Evolutionary conservation across 2,329 filamentous ascomycete genomes (phyloP).

Genomic region (Aspergillus quadrilineatus): DNA sequence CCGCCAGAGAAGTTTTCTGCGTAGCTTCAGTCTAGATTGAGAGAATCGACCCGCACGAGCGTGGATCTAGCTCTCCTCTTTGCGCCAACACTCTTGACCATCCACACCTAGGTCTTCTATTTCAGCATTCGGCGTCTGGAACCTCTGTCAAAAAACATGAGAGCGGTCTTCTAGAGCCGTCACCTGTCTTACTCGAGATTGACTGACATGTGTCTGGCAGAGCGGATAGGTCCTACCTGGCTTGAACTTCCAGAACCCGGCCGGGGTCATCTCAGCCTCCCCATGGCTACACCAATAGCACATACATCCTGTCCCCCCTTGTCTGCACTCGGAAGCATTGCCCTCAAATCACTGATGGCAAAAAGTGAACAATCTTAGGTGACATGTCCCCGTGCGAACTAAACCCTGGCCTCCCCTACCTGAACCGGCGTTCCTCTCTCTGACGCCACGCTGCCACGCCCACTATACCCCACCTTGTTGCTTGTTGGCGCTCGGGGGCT

Average conservation of each 20-base stretch:
- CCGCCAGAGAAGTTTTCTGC: too few relatives aligned
- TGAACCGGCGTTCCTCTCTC: not conserved
- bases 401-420: constrained; percentile 1
- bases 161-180: not conserved
- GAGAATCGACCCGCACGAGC: too few relatives aligned
- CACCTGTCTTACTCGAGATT: too few relatives aligned
- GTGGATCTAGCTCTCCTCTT: too few relatives aligned
- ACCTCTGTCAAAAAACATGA: too few relatives aligned
- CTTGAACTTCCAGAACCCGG: not conserved
- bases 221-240: not conserved
- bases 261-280: constrained; percentile 1
- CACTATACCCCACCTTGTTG: constrained; percentile 6
- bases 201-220: not conserved
- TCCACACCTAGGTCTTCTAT: too few relatives aligned
- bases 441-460: constrained; percentile 1
- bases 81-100: too few relatives aligned
- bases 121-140: too few relatives aligned
- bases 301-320: not conserved
- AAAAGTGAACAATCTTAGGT: not conserved
- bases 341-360: not conserved
- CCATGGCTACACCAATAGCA: not conserved
- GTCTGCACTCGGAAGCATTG: not conserved
- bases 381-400: not conserved
- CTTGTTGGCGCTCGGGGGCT: not conserved
- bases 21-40: too few relatives aligned